Conservation (phyloP, 306 rosid genomes). For the Citrullus colocynthis region DNA sequence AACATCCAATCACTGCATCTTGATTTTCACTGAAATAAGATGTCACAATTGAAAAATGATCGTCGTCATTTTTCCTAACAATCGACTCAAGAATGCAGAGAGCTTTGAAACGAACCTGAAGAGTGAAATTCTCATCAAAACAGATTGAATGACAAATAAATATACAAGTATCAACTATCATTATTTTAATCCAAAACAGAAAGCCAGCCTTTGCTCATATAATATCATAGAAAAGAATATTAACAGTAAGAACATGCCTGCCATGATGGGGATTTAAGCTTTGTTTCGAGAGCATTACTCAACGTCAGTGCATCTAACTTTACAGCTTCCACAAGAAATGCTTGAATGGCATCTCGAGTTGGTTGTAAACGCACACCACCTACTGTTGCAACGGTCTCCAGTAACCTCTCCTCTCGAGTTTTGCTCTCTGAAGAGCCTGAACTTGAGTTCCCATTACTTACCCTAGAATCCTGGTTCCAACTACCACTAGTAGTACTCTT, state of each 20-base stretch:
- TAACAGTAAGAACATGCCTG: constrained; percentile 55
- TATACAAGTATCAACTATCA: not conserved
- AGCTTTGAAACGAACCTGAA: constrained; percentile 98
- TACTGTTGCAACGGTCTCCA: constrained; percentile 87
- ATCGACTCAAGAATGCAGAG: constrained; percentile 84
- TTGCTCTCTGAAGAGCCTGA: constrained; percentile 43
- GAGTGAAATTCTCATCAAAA: constrained; percentile 4
- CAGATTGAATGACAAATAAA: not conserved
- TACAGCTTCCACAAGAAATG: constrained; percentile 67
- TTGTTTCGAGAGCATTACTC: constrained; percentile 61
- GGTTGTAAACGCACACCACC: constrained; percentile 98
- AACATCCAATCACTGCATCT: constrained; percentile 62
- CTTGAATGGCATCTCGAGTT: constrained; percentile 87
- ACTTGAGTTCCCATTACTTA: constrained; percentile 43
- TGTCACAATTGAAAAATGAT: constrained; percentile 43
- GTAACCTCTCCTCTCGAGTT: constrained; percentile 75
- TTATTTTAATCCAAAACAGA: not conserved
- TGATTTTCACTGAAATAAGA: constrained; percentile 64
- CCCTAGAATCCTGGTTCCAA: constrained; percentile 69
- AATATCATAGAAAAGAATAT: constrained; percentile 2
- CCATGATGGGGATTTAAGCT: constrained; percentile 91
- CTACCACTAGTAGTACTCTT: constrained; percentile 42
- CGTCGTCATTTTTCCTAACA: constrained; percentile 66
- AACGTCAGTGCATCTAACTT: constrained; percentile 73
- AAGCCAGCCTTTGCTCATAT: not conserved